A percentile compares a stretch with the other conserved stretches of the same genome.
phyloP scores from a whole-genome alignment of 2,329 filamentous ascomycete genomes.

The Neoscytalidium dimidiatum region DNA sequence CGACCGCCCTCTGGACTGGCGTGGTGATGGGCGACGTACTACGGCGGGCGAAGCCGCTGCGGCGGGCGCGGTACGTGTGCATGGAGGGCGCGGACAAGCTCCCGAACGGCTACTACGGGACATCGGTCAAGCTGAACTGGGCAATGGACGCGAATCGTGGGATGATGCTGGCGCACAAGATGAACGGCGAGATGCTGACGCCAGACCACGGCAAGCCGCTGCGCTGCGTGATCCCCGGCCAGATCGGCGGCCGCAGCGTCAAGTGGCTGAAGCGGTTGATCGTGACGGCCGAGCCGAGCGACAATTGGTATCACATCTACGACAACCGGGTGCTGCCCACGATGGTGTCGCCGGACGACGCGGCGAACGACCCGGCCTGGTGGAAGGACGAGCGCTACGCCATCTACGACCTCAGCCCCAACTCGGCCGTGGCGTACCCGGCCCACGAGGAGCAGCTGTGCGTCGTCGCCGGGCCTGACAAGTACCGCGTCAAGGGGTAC shows the following conservation, averaged over 20 bases:
- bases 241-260: conserved; percentile 88
- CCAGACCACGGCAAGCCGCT: conserved; percentile 88
- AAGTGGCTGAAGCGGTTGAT: conserved; percentile 89
- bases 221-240: conserved; percentile 80
- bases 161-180: conserved; percentile 84
- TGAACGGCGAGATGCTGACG: conserved; percentile 81
- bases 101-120: conserved; percentile 88
- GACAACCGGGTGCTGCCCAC: conserved; percentile 90
- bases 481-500: conserved; percentile 74
- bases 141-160: conserved; percentile 79
- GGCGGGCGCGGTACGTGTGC: conserved; percentile 78
- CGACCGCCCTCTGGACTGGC: conserved; percentile 86
- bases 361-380: conserved; percentile 70
- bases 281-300: conserved; percentile 74
- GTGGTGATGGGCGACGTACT: conserved; percentile 74
- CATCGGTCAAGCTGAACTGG: conserved; percentile 85
- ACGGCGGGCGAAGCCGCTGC: conserved; percentile 64
- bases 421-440: conserved; percentile 79
- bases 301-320: conserved; percentile 95
- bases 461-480: conserved; percentile 49
- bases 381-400: conserved; percentile 91
- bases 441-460: conserved; percentile 71
- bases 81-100: conserved; percentile 89
- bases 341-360: conserved; percentile 79
- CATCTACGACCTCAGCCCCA: conserved; percentile 88